Percentiles rank a stretch among this genome's conserved stretches.
Conservation (phyloP, 805 yeast species). For the Kuraishia hungarica region DNA sequence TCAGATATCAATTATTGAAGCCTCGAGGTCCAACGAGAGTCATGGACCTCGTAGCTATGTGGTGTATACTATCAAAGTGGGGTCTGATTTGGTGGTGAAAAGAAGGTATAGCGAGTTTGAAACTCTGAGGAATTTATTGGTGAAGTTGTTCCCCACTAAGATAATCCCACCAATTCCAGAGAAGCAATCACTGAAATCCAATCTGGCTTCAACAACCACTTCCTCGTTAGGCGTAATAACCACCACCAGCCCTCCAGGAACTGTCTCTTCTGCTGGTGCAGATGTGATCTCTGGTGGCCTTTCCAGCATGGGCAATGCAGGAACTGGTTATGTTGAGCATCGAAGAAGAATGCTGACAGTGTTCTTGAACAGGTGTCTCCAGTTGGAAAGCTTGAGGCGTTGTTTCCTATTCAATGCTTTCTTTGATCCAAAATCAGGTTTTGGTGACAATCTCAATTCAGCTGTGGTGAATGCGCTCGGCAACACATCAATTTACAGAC, state of each 20-base stretch:
- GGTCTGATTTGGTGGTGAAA: slow-evolving; percentile 45
- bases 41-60: slow-evolving; percentile 34
- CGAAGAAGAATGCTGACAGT: slow-evolving; percentile 68
- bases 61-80: slow-evolving; percentile 73
- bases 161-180: slow-evolving; percentile 93
- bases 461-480: slow-evolving; percentile 43
- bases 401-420: slow-evolving; percentile 66
- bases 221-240: slow-evolving; percentile 14
- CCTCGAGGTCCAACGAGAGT: slow-evolving; percentile 2
- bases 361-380: slow-evolving; percentile 70
- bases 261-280: neutral
- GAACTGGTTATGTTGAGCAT: slow-evolving; percentile 32
- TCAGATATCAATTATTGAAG: neutral
- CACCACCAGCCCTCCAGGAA: neutral
- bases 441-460: slow-evolving; percentile 63
- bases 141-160: slow-evolving; percentile 68
- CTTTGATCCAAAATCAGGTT: slow-evolving; percentile 75
- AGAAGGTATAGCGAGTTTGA: slow-evolving; percentile 93
- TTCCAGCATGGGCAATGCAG: neutral
- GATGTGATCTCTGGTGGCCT: neutral
- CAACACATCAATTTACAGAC: slow-evolving; percentile 46
- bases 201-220: slow-evolving; percentile 20
- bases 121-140: slow-evolving; percentile 61
- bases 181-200: slow-evolving; percentile 51
- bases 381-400: slow-evolving; percentile 44